These are phyloP conservation scores for Toxoplasma gondii DNA, from an alignment of 169 alveolate species.

Conservation along the genomic window DNA sequence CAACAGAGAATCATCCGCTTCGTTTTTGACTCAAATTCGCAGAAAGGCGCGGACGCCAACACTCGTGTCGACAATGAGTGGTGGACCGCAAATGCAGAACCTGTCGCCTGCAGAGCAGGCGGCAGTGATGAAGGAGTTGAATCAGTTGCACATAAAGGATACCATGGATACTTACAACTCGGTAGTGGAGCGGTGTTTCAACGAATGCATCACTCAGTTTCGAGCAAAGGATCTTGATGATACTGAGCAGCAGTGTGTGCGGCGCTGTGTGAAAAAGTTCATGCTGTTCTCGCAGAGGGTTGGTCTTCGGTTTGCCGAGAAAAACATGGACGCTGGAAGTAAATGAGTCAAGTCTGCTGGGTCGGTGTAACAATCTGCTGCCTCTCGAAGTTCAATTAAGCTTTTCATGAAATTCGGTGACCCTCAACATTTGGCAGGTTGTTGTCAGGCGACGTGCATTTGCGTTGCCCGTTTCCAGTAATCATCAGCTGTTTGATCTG, in stretches of 20 bases:
- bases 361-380: no score
- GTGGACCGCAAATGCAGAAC: conserved; percentile 38
- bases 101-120: conserved; percentile 48
- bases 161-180: conserved; percentile 76
- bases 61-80: neutral
- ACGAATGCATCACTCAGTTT: conserved; percentile 72
- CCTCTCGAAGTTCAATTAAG: neutral
- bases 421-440: no score
- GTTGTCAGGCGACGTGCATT: no score
- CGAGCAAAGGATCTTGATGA: conserved; percentile 67
- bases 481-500: no score
- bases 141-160: conserved; percentile 68
- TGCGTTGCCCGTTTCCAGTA: no score
- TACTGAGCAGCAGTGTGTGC: conserved; percentile 53
- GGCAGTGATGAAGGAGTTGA: conserved; percentile 56
- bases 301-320: conserved; percentile 68
- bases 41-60: neutral
- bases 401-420: no score
- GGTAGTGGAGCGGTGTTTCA: conserved; percentile 76
- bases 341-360: neutral
- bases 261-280: conserved; percentile 68
- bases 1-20: no score
- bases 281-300: conserved; percentile 68
- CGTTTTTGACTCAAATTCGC: no score
- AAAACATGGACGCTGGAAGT: conserved; percentile 40